Evolutionary conservation across 2,329 filamentous ascomycete species (phyloP), one percentile per base, ranked within the genome.

Genomic region (Trichophyton benhamiae): DNA sequence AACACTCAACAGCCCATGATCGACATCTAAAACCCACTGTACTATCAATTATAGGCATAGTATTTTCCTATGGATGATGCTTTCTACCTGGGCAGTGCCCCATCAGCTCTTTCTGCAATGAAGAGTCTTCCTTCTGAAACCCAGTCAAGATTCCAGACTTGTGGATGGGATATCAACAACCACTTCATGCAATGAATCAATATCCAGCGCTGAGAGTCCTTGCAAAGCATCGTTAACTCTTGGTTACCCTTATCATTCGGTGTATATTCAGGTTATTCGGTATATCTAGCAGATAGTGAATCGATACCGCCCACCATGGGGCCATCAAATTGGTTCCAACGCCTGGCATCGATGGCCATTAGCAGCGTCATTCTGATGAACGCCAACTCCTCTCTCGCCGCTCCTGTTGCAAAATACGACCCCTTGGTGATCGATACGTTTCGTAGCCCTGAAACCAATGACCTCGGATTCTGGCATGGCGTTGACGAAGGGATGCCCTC

Each of bases 391-490:
- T 58, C 57, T 25, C 17, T 58, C 8, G 57, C 36, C 9, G 57
- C 57, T 20, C 57, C 38, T n/a, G 33, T 46, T 3, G n/a, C 57
- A 42, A 27, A 42, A 9, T 27, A 58, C 5, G 63, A 58, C 30
- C 44, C 61, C 15, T 59, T 76, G 9, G 75, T 87, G 0, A 82
- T 88, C 61, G 86, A 88, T 71, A 78, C 77, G 2, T 88, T 88
- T 65, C 72, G 72, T 41, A 77, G 76, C 65, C 61, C 71, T 2
- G 72, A 77, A 63, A 77, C 72, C 27, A 88, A 88, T 67, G 78
- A 81, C 17, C 77, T 87, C 1, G 81, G 80, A 2, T 80, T 82
- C 71, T 88, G 83, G 80, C 85, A 87, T 69, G 85, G 86, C 8
- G 77, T 77, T n/a, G 83, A 85, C 55, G 84, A 87, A 63, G 77